phyloP scores from a whole-genome alignment of 257 asterid species.

The Ehretia macrophylla region DNA sequence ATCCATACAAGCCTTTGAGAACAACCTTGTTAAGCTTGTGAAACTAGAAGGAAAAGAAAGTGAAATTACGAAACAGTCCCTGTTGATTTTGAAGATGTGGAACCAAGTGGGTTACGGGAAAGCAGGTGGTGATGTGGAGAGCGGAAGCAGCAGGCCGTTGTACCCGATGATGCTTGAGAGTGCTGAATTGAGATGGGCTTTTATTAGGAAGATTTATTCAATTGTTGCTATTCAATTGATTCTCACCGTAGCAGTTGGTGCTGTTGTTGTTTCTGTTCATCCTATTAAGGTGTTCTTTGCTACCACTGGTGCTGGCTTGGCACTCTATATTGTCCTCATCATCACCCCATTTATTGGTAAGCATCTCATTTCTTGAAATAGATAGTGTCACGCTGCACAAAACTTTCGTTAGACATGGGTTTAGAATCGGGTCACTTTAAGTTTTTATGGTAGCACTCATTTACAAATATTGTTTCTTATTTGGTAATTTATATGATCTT shows the following conservation, averaged over 20 bases:
- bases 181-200: constrained; percentile 75
- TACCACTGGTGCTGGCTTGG: constrained; percentile 52
- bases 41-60: neutral
- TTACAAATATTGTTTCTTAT: no score
- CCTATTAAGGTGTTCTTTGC: constrained; percentile 53
- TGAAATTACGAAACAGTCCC: neutral
- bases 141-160: constrained; percentile 29
- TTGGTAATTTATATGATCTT: no score
- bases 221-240: constrained; percentile 59
- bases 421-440: no score
- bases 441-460: no score
- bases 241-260: constrained; percentile 56
- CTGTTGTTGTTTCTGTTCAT: constrained; percentile 45
- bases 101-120: neutral
- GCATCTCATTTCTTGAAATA: no score
- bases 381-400: no score
- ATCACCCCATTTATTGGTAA: constrained; percentile 44
- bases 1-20: neutral
- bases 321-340: constrained; percentile 48
- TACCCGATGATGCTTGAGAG: constrained; percentile 71
- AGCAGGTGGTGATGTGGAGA: constrained; percentile 49
- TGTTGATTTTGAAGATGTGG: neutral
- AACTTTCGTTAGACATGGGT: no score
- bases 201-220: constrained; percentile 62
- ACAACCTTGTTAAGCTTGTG: no score